Evolutionary conservation across 441 rosid species (phyloP), one percentile per base, ranked within the genome.

Genomic region (Gossypium schwendimanii): DNA sequence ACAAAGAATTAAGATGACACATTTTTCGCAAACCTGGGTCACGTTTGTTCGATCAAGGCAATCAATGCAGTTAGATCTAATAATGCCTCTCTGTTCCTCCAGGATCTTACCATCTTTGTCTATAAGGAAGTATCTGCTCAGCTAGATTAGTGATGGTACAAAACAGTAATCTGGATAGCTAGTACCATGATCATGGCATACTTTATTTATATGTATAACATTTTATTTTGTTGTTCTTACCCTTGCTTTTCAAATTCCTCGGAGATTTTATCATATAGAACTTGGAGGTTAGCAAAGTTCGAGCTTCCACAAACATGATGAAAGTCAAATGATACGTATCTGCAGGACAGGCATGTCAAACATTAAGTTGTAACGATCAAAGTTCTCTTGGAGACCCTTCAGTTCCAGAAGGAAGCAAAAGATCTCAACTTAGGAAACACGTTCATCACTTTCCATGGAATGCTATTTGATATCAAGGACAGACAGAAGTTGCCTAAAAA

Each of bases 21-120:
- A 73, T 71, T 63, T 61, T 64, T 26, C 14, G 64, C 81, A 73
- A 69, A 94, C 99, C 99, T 94, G 99, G 69, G 96, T 92, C 49
- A 94, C 99, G 79, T 94, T 94, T 76, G 99, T 92, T 73, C 99
- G 89, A 81, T 94, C 99, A 75, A 94, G 93, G 85, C 97, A 92
- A 76, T 94, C 99, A 69, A 94, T 94, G 85, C 99, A 94, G 80
- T 94, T 94, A 63, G 96, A 84, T 81, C 99, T 89, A 75, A 94
- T 71, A 50, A 91, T 80, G 67, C 99, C 98, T 80, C 84, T 91
- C 89, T 94, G 99, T 82, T 94, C 96, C 78, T 79, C 90, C 71
- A 88, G 82, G 79, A 87, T 81, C 33, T 82, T 83, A 64, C 92
- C 92, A 75, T 87, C 88, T 54, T 79, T 70, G 63, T 89, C 99